These are phyloP conservation scores for Schwanniomyces sp. DNA, from an alignment of 805 yeast species.

Conservation along the genomic window DNA sequence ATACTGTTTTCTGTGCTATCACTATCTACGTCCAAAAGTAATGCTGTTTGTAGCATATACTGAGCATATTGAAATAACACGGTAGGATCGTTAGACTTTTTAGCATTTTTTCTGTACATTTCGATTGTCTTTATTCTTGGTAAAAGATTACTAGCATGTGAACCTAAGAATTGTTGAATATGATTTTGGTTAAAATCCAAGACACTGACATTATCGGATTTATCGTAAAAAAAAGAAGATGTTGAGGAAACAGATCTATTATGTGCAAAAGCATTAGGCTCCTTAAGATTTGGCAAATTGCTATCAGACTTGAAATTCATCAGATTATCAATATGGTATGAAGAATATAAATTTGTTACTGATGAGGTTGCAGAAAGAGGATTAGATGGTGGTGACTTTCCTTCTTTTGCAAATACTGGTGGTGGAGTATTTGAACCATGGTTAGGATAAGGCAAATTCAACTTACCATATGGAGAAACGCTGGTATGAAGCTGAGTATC, in stretches of 20 bases:
- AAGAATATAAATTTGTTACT: conserved; percentile 23
- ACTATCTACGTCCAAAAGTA: conserved; percentile 46
- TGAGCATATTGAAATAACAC: conserved; percentile 91
- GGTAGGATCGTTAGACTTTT: conserved; percentile 79
- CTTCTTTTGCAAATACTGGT: conserved; percentile 20
- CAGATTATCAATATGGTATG: conserved; percentile 3
- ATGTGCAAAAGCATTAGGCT: conserved; percentile 20
- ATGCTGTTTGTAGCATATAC: conserved; percentile 82
- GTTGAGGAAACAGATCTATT: conserved; percentile 36
- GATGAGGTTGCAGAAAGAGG: conserved; percentile 35
- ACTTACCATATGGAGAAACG: neutral
- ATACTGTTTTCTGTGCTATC: neutral
- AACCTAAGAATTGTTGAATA: conserved; percentile 54
- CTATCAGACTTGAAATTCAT: conserved; percentile 25
- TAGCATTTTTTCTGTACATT: conserved; percentile 81
- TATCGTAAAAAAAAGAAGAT: conserved; percentile 36
- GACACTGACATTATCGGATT: conserved; percentile 31
- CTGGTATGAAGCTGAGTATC: neutral
- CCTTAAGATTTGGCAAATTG: conserved; percentile 18
- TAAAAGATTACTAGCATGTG: conserved; percentile 49
- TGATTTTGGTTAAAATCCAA: conserved; percentile 54
- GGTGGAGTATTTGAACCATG: conserved; percentile 26
- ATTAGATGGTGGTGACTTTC: conserved; percentile 25
- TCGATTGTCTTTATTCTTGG: conserved; percentile 85
- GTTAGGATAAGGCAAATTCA: conserved; percentile 14